Percentiles rank a stretch among this genome's conserved stretches.
Evolutionary conservation across 2,329 filamentous ascomycete genomes (phyloP).

Genomic region (Dactylonectria macrodidyma): DNA sequence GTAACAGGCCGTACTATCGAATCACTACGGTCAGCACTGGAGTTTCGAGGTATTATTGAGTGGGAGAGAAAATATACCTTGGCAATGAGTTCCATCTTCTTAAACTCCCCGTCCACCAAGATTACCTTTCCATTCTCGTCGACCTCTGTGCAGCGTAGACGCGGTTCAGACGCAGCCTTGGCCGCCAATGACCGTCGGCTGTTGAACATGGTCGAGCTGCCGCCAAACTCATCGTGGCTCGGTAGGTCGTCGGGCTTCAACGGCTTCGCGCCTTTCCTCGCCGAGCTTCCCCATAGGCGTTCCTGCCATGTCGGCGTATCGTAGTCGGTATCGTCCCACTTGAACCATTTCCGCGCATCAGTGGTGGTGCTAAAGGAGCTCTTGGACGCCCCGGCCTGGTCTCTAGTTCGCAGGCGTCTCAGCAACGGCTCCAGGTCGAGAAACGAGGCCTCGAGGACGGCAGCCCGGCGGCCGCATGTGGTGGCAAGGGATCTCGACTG

Average conservation of each 20-base stretch:
- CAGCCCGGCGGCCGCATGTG: conserved; percentile 33
- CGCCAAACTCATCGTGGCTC: conserved; percentile 70
- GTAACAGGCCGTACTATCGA: conserved; percentile 86
- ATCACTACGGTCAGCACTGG: conserved; percentile 23
- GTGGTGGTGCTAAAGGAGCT: conserved; percentile 51
- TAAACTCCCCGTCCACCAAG: conserved; percentile 94
- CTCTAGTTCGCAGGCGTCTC: conserved; percentile 30
- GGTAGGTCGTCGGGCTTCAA: conserved; percentile 73
- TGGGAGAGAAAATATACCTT: conserved; percentile 72
- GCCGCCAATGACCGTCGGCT: conserved; percentile 78
- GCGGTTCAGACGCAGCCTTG: conserved; percentile 87
- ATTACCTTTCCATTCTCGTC: conserved; percentile 94
- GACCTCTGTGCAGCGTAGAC: conserved; percentile 93
- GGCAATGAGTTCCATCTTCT: conserved; percentile 96
- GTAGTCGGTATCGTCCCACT: conserved; percentile 36
- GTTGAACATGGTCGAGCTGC: conserved; percentile 72
- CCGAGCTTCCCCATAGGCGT: conserved; percentile 61
- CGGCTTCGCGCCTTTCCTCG: conserved; percentile 56
- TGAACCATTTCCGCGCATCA: conserved; percentile 39
- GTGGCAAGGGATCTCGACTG: conserved; percentile 30
- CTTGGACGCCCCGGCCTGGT: conserved; percentile 29
- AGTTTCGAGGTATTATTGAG: conserved; percentile 1
- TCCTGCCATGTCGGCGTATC: conserved; percentile 62
- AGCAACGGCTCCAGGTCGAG: conserved; percentile 45
- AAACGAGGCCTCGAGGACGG: conserved; percentile 50